Base-by-base conservation (phyloP, 148 eudicot species). In the Rhododendron vialii region DNA sequence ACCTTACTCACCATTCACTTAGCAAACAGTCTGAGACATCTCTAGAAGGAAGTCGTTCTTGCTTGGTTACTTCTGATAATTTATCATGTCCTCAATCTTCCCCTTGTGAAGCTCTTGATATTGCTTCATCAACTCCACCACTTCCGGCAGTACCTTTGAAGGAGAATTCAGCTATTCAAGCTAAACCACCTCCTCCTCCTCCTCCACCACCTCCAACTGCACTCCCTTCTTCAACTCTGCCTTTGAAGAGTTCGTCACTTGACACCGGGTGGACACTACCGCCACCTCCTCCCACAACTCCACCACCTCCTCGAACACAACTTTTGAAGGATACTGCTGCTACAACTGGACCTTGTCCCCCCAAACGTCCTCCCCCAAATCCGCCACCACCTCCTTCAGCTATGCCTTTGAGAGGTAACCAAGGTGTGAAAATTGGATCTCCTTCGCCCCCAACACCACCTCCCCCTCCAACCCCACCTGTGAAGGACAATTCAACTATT, bases 401-500 rank as follows among this genome's bases (percentile, higher is more conserved):
- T 41, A 65, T 75, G 26, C 74, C 87, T 82, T 30, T 84, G 85
- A 85, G 76, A 55, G 86, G 83, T 83, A 63, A 75, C 81, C 69
- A 51, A 35, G 86, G 30, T 82, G 65, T 67, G 45, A 80, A 14
- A 47, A 79, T 28, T 33, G 83, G 74, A 80, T 78, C 85, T 55
- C 79, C 85, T 61, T 63, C 82, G 30, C 81, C 89, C 83, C 82
- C 89, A 79, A 67, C 82, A 3, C 48, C 87, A 1, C 86, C 84
- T 55, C 91, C 80, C 15, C 87, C 90, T 85, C 87, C 88, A 86
- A 55, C 84, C 33, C 85, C 20, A 35, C 83, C 89, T 86, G 86
- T 83, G 55, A 36, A 67, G 11, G 73, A 78, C 55, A 85, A 80
- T 69, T 53, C 20, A 36, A 36, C 59, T 59, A 65, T 41, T 59